Evolutionary conservation across 345 rosid genomes (phyloP).

Genomic region (Raphanus raphanistrum): DNA sequence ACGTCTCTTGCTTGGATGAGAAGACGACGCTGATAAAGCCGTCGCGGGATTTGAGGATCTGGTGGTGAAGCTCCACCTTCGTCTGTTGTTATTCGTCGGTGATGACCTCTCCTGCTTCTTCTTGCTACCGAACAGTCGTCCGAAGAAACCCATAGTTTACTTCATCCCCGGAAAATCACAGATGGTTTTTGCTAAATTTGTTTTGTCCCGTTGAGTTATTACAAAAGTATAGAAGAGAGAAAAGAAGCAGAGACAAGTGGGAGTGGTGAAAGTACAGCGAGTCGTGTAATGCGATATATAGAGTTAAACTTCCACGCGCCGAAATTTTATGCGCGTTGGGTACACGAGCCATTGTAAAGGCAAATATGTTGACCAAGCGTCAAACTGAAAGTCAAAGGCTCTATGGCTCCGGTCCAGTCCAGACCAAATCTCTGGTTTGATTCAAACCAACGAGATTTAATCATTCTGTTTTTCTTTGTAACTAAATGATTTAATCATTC

Average conservation of each 20-base stretch:
- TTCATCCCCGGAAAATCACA: slow-evolving; percentile 38
- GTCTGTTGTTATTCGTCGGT: slow-evolving; percentile 43
- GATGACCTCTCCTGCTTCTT: slow-evolving; percentile 39
- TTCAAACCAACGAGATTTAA: background rate
- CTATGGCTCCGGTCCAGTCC: slow-evolving; percentile 14
- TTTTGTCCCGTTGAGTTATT: slow-evolving; percentile 1
- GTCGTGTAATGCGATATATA: slow-evolving; percentile 16
- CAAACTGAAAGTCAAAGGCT: slow-evolving; percentile 5
- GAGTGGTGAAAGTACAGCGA: slow-evolving; percentile 14
- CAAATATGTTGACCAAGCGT: background rate
- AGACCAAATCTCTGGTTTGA: slow-evolving; percentile 8
- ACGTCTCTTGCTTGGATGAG: slow-evolving; percentile 27
- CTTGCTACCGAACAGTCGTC: slow-evolving; percentile 67
- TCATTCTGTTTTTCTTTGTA: background rate
- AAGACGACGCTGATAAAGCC: slow-evolving; percentile 14
- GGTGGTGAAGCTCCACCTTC: slow-evolving; percentile 64
- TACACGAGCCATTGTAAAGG: slow-evolving; percentile 13
- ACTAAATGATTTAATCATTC: background rate
- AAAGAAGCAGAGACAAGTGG: background rate
- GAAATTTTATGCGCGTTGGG: slow-evolving; percentile 10
- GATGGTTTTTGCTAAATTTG: background rate
- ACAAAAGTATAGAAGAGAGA: background rate
- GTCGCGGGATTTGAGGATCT: slow-evolving; percentile 52
- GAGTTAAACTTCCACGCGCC: slow-evolving; percentile 15
- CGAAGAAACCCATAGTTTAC: slow-evolving; percentile 66